Percentiles rank a stretch among this genome's conserved stretches.
phyloP scores from a whole-genome alignment of 768 basidiomycete species.

The Calvatia gigantea region DNA sequence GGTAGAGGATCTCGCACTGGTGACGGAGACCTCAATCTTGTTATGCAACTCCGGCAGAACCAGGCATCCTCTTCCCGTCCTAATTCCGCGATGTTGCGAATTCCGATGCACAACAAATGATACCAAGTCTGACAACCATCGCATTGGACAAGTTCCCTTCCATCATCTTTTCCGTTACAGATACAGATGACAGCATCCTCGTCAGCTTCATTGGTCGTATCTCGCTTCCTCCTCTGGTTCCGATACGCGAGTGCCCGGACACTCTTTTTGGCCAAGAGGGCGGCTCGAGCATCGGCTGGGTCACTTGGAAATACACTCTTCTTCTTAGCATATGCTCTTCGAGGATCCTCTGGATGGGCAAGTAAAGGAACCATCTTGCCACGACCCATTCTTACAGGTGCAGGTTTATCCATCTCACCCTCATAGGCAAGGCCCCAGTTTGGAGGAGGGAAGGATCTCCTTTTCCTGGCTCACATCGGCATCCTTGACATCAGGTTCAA shows the following conservation, averaged over 20 bases:
- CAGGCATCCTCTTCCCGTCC: constrained; percentile 79
- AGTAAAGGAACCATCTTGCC: constrained; percentile 61
- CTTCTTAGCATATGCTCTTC: constrained; percentile 19
- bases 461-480: constrained; percentile 22
- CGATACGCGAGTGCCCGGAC: constrained; percentile 60
- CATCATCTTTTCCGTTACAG: constrained; percentile 66
- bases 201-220: constrained; percentile 32
- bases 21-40: constrained; percentile 39
- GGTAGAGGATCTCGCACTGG: constrained; percentile 28
- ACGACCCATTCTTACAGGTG: constrained; percentile 38
- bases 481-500: constrained; percentile 21
- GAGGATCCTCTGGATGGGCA: constrained; percentile 33
- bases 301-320: constrained; percentile 52
- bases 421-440: constrained; percentile 27
- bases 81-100: constrained; percentile 56
- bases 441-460: constrained; percentile 23
- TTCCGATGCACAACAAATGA: constrained; percentile 77
- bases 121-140: constrained; percentile 81
- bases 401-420: constrained; percentile 21
- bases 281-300: constrained; percentile 73
- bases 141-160: constrained; percentile 77
- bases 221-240: constrained; percentile 37
- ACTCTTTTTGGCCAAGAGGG: constrained; percentile 68
- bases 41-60: constrained; percentile 62
- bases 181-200: constrained; percentile 59